Evolutionary conservation across 495 filamentous ascomycete genomes (phyloP).

Genomic region (Penicillium ucsense): DNA sequence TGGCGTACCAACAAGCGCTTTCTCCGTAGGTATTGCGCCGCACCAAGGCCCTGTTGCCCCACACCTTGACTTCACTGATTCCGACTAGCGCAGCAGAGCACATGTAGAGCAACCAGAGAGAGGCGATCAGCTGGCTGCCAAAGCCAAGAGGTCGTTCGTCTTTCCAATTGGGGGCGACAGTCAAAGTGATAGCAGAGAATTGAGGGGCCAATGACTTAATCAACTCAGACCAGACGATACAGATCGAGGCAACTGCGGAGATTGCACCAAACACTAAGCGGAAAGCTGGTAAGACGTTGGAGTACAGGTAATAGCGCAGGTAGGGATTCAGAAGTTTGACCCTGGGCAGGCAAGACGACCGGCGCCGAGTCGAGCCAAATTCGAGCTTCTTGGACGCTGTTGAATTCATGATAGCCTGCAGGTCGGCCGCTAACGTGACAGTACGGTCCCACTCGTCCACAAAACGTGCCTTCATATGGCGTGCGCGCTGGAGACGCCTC

Average conservation of each 20-base stretch:
- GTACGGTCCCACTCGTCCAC: slow-evolving; percentile 77
- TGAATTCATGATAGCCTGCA: slow-evolving; percentile 79
- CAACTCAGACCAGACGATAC: slow-evolving; percentile 86
- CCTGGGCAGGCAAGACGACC: slow-evolving; percentile 44
- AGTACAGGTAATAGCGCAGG: slow-evolving; percentile 69
- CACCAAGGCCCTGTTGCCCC: slow-evolving; percentile 87
- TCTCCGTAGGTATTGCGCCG: slow-evolving; percentile 83
- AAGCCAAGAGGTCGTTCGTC: slow-evolving; percentile 66
- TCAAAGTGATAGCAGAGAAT: slow-evolving; percentile 74
- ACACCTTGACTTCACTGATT: slow-evolving; percentile 82
- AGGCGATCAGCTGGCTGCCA: slow-evolving; percentile 72
- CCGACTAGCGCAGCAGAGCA: slow-evolving; percentile 73
- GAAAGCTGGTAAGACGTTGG: slow-evolving; percentile 55
- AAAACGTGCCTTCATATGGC: slow-evolving; percentile 75
- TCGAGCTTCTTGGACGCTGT: slow-evolving; percentile 69
- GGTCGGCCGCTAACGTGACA: slow-evolving; percentile 57
- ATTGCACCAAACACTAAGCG: slow-evolving; percentile 51
- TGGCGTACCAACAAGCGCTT: slow-evolving; percentile 89
- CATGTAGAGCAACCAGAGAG: slow-evolving; percentile 92
- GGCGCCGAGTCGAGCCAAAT: slow-evolving; percentile 50
- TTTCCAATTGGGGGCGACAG: slow-evolving; percentile 68
- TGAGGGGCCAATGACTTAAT: slow-evolving; percentile 66
- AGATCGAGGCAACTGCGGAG: slow-evolving; percentile 63
- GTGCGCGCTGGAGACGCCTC: slow-evolving; percentile 64
- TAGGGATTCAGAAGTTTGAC: slow-evolving; percentile 66